Evolutionary conservation across 139 green algal genomes (phyloP).

Genomic region (Volvox reticuliferus): DNA sequence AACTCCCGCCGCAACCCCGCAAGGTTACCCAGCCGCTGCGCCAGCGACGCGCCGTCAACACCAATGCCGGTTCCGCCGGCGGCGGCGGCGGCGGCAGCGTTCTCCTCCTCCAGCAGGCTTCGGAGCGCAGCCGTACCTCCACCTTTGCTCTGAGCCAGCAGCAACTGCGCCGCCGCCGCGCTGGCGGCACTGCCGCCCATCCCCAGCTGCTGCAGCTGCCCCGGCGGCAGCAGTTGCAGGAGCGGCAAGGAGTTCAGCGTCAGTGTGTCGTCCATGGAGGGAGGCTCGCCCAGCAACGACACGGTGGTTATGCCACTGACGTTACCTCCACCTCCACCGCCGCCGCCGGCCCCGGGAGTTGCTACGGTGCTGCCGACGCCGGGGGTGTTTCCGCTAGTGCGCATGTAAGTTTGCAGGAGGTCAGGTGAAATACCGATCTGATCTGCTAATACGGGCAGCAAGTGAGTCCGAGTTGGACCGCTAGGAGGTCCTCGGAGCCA

Average conservation of each 20-base stretch:
- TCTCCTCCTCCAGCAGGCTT: conserved; percentile 9
- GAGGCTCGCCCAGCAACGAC: conserved; percentile 2
- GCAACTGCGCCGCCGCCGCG: conserved; percentile 16
- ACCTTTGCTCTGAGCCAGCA: background rate
- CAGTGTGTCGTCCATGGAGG: background rate
- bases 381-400: background rate
- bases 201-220: conserved; percentile 10
- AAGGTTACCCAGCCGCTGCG: conserved; percentile 15
- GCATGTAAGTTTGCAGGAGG: conserved; percentile 15
- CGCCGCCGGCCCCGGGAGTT: background rate
- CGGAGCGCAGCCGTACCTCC: background rate
- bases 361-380: background rate
- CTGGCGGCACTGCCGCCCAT: background rate
- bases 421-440: conserved; percentile 20
- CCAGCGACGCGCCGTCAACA: background rate
- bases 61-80: background rate
- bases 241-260: background rate
- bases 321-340: background rate
- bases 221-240: conserved; percentile 18
- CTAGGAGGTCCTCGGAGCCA: conserved; percentile 25
- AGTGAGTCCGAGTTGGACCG: background rate
- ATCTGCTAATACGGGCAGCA: conserved; percentile 1
- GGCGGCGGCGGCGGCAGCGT: background rate
- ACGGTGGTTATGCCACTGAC: background rate
- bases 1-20: background rate